Evolutionary conservation across 2,329 filamentous ascomycete species (phyloP), one percentile per base, ranked within the genome.

Genomic region (Ceratocystiopsis brevicomis): DNA sequence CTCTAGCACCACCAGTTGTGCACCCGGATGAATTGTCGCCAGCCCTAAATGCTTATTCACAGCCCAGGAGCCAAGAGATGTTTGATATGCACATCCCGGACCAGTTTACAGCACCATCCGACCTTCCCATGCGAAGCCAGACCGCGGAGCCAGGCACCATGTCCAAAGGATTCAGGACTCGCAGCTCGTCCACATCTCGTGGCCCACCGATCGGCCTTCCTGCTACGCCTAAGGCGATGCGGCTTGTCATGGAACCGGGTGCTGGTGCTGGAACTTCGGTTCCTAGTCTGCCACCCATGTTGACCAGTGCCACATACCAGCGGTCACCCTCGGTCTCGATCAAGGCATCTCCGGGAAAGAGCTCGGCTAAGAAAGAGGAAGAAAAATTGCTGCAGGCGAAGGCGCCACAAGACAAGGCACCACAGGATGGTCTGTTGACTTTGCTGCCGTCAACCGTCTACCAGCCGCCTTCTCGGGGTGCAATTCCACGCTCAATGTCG

Each of bases 141-240:
- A 82, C 79, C 9, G 77, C 73, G 2, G 77, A 81, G 47, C 72
- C 76, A 2, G 67, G 61, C 5, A 57, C 62, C 17, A 39, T 16
- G 21, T 40, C 37, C 10, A 42, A 34, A n/a, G n/a, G 32, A 6
- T 37, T 17, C 10, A 38, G 42, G 8, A 61, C 64, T 2, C 60
- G 61, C 48, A 67, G 63, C 55, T 69, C 71, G 57, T 68, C 67
- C 48, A 64, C 65, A 14, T 59, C 58, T 42, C 61, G 56, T 47
- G 58, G 58, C 1, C 65, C 70, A 1, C 68, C 72, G 6, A 70
- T 88, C 42, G 87, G 86, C 0, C 69, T 94, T n/a, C 86, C 88
- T 14, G 84, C 86, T 2, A 95, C 87, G 1, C 87, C 88, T 30
- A 78, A 84, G 61, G 86, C 86, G 1, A 93, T 95, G 86, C 75